Evolutionary conservation across 2,329 filamentous ascomycete genomes (phyloP).

Genomic region (Pseudocercospora ulei): DNA sequence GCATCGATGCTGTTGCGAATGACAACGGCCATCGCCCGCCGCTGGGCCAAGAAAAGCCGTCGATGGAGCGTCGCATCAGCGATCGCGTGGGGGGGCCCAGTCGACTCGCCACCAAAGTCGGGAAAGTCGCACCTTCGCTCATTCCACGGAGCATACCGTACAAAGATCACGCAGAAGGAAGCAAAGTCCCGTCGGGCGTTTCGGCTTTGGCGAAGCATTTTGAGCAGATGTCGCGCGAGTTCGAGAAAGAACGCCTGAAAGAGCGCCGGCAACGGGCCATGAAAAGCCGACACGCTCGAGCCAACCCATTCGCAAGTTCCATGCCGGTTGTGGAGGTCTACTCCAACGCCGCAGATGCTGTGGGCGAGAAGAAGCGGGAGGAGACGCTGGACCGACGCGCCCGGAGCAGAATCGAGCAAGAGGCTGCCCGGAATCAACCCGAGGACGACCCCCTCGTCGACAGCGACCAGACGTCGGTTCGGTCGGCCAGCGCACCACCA

Average conservation of each 20-base stretch:
- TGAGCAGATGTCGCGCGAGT: conserved; percentile 90
- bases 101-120: conserved; percentile 43
- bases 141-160: conserved; percentile 75
- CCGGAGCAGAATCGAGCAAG: conserved; percentile 17
- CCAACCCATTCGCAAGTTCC: conserved; percentile 83
- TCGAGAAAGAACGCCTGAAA: conserved; percentile 83
- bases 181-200: conserved; percentile 52
- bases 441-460: conserved; percentile 16
- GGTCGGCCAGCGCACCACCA: background rate
- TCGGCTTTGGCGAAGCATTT: conserved; percentile 92
- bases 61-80: conserved; percentile 61
- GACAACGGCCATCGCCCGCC: conserved; percentile 3
- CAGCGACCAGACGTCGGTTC: conserved; percentile 11
- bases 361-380: conserved; percentile 37
- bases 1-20: conserved; percentile 24
- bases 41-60: conserved; percentile 2
- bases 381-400: conserved; percentile 15
- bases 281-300: conserved; percentile 64
- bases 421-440: conserved; percentile 18
- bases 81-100: conserved; percentile 46
- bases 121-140: conserved; percentile 53
- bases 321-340: conserved; percentile 95
- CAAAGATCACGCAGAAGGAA: conserved; percentile 51
- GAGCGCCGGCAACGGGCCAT: conserved; percentile 74
- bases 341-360: conserved; percentile 83